These are phyloP conservation scores for Neoboletus magnificus DNA, from an alignment of 768 basidiomycete species.

Conservation along the genomic window DNA sequence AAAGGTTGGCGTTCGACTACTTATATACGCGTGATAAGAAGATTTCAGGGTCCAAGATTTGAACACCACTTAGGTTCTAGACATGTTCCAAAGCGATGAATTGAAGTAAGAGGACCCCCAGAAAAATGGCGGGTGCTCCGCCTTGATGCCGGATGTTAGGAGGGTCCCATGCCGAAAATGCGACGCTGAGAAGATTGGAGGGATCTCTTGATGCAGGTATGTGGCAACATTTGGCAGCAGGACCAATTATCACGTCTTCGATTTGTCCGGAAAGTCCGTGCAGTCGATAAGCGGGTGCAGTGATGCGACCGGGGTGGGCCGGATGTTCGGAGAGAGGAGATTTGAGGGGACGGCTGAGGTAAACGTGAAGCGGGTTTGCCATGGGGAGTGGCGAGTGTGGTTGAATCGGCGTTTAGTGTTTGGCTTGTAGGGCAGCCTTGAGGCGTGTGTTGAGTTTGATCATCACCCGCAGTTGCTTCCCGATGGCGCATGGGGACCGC, in stretches of 20 bases:
- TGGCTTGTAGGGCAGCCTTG: constrained; percentile 29
- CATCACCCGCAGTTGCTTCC: constrained; percentile 24
- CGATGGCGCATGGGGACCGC: constrained; percentile 33
- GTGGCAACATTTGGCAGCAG: constrained; percentile 6
- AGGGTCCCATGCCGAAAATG: constrained; percentile 22
- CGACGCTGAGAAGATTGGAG: constrained; percentile 13
- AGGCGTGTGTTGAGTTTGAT: constrained; percentile 27
- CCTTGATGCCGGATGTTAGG: constrained; percentile 12
- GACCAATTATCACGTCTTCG: constrained; percentile 31
- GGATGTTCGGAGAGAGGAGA: constrained; percentile 4
- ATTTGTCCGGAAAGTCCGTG: constrained; percentile 28
- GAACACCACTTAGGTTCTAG: constrained; percentile 20
- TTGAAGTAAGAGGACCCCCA: constrained; percentile 36
- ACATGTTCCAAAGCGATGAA: constrained; percentile 17
- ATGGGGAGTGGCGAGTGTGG: constrained; percentile 6
- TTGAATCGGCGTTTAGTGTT: constrained; percentile 26
- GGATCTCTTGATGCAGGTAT: constrained; percentile 8
- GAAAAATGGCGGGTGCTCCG: constrained; percentile 20
- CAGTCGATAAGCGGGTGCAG: constrained; percentile 15
- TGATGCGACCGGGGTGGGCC: constrained; percentile 5
- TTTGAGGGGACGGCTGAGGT: constrained; percentile 27
- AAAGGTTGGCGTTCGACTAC: neutral
- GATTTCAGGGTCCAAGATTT: constrained; percentile 25
- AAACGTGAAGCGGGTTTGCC: constrained; percentile 22
- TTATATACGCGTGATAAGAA: constrained; percentile 27